Evolutionary conservation across 352 stramenopile species (phyloP).

Genomic region (Globisporangium splendens): DNA sequence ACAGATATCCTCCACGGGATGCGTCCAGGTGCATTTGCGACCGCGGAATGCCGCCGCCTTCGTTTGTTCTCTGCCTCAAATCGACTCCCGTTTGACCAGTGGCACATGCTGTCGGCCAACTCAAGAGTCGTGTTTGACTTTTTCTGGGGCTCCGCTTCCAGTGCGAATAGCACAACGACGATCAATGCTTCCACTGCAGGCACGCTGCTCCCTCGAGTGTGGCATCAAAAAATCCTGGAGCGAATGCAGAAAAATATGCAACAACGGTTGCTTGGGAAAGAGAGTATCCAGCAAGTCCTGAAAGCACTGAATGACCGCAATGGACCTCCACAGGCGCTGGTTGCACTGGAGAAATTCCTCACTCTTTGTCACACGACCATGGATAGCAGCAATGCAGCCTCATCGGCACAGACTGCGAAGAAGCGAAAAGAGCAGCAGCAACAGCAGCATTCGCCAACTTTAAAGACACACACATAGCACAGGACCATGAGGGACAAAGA

Average conservation of each 20-base stretch:
- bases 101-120: slow-evolving; percentile 27
- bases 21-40: slow-evolving; percentile 22
- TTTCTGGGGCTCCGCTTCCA: slow-evolving; percentile 20
- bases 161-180: not conserved
- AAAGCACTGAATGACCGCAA: slow-evolving; percentile 36
- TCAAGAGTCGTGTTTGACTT: slow-evolving; percentile 39
- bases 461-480: slow-evolving; percentile 1
- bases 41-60: slow-evolving; percentile 44
- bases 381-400: not conserved
- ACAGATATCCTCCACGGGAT: slow-evolving; percentile 26
- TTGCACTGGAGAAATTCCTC: slow-evolving; percentile 50
- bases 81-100: slow-evolving; percentile 44
- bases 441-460: not conserved
- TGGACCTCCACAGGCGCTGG: slow-evolving; percentile 24
- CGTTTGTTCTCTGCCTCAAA: slow-evolving; percentile 54
- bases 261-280: slow-evolving; percentile 49
- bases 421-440: slow-evolving; percentile 9
- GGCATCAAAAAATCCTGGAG: slow-evolving; percentile 45
- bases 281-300: slow-evolving; percentile 50
- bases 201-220: slow-evolving; percentile 18
- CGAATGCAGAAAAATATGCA: slow-evolving; percentile 43
- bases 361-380: slow-evolving; percentile 3
- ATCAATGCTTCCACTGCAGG: not conserved
- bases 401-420: not conserved
- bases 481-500: too few relatives aligned